Evolutionary conservation across 148 eudicot genomes (phyloP), one percentile per base, ranked within the genome.

Genomic region (Salicornia ramosissima): DNA sequence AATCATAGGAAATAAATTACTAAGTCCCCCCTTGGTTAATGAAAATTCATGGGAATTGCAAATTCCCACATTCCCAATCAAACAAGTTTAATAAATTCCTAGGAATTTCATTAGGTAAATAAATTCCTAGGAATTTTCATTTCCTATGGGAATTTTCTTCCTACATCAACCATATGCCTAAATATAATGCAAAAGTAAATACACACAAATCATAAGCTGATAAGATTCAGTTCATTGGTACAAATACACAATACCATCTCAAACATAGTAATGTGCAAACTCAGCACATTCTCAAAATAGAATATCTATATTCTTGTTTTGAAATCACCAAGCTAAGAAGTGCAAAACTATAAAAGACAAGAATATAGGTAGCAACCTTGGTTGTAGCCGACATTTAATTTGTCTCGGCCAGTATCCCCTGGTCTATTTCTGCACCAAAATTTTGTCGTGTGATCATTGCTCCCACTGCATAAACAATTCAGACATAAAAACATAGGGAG

Each of bases 401-500:
- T 94, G 70, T 94, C 99, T 64, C 92, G 96, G 70, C 83, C 88
- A 69, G 91, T 75, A 73, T 94, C 99, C 57, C 99, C 99, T 28
- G 99, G 99, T 82, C 99, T 86, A 79, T 94, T 94, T 94, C 99
- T 88, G 83, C 93, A 88, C 99, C 99, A 94, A 75, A 94, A 94
- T 68, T 89, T 90, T 77, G 99, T 94, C 28, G 97, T 84, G 71
- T 89, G 86, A 75, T 94, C 99, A 81, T 87, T 86, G 83, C 99
- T 89, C 61, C 99, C 99, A 79, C 99, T 94, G 99, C 91, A 91
- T 58, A 54, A 71, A 61, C 63, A 66, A 64, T 56, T 73, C 19
- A 36, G 42, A 31, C 4, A 36, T 36, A 36, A 39, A 36, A 59
- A 67, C 19, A 57, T 58, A 43, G 33, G 68, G 25, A 34, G 59